Evolutionary conservation across 2,329 filamentous ascomycete species (phyloP).

Genomic region (Alternaria arbusti): DNA sequence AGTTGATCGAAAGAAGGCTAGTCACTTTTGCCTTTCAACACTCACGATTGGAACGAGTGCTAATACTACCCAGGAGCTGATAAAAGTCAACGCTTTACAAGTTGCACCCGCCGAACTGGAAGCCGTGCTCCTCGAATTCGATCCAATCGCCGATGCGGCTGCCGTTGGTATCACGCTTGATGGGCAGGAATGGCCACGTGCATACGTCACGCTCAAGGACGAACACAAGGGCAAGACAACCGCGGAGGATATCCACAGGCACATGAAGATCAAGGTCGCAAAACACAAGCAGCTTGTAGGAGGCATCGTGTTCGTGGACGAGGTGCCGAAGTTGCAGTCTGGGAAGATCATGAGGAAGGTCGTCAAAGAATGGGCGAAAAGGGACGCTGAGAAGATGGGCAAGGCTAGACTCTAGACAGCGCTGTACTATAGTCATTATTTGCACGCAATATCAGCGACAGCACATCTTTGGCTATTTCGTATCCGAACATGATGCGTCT

Average conservation of each 20-base stretch:
- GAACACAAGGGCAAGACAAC: conserved; percentile 46
- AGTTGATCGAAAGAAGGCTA: conserved; percentile 46
- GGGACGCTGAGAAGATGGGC: conserved; percentile 53
- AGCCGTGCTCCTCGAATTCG: conserved; percentile 58
- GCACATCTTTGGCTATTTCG: too few relatives aligned
- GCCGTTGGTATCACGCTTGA: conserved; percentile 61
- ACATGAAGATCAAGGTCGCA: conserved; percentile 56
- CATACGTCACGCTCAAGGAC: conserved; percentile 61
- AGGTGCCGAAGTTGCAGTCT: conserved; percentile 63
- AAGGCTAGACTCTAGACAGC: conserved; percentile 32
- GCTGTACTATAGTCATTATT: background rate
- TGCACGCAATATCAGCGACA: background rate
- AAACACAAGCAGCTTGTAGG: conserved; percentile 61
- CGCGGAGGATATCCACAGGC: conserved; percentile 33
- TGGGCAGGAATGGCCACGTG: conserved; percentile 60
- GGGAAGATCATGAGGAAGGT: conserved; percentile 66
- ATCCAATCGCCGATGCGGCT: conserved; percentile 62
- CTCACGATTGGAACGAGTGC: background rate
- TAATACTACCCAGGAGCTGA: conserved; percentile 39
- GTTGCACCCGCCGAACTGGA: conserved; percentile 53
- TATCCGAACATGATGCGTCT: background rate
- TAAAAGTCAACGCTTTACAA: conserved; percentile 52
- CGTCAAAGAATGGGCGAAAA: conserved; percentile 64
- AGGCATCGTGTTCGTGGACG: conserved; percentile 62
- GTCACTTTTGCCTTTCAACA: background rate